Evolutionary conservation across 148 eudicot species (phyloP).

Genomic region (Salicornia ramosissima): DNA sequence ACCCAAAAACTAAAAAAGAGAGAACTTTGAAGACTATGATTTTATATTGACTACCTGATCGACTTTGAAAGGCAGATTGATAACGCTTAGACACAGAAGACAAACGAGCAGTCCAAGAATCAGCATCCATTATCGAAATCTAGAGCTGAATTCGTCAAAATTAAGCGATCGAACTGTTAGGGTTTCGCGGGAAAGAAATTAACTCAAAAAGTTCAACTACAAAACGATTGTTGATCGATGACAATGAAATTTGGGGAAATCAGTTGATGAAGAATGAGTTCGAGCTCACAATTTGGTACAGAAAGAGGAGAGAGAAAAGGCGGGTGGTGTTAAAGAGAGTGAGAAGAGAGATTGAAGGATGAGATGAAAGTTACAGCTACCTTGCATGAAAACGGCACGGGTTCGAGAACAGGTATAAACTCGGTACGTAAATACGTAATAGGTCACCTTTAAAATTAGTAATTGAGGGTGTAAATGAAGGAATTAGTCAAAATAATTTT

Average conservation of each 20-base stretch:
- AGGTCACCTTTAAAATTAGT: no score
- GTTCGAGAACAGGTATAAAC: no score
- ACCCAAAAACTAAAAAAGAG: background rate
- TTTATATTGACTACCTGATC: constrained; percentile 41
- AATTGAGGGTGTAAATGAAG: no score
- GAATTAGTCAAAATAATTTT: no score
- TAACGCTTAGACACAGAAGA: constrained; percentile 73
- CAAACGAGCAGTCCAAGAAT: constrained; percentile 79
- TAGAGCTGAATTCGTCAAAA: background rate
- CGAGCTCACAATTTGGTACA: constrained; percentile 5
- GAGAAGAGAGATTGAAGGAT: constrained; percentile 14
- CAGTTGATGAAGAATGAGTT: background rate
- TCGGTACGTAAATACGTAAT: no score
- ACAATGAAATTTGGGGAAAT: background rate
- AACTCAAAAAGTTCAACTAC: background rate
- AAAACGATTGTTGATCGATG: background rate
- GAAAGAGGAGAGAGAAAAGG: background rate
- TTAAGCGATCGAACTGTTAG: constrained; percentile 16
- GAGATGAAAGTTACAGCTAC: constrained; percentile 4
- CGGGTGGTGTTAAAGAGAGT: constrained; percentile 15
- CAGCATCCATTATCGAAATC: constrained; percentile 54
- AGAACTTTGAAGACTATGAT: background rate
- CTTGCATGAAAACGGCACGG: no score
- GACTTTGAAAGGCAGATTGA: constrained; percentile 69
- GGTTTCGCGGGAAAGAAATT: constrained; percentile 20